Base-by-base conservation (phyloP, 352 stramenopile genomes). In the Blastocystis sp. region DNA sequence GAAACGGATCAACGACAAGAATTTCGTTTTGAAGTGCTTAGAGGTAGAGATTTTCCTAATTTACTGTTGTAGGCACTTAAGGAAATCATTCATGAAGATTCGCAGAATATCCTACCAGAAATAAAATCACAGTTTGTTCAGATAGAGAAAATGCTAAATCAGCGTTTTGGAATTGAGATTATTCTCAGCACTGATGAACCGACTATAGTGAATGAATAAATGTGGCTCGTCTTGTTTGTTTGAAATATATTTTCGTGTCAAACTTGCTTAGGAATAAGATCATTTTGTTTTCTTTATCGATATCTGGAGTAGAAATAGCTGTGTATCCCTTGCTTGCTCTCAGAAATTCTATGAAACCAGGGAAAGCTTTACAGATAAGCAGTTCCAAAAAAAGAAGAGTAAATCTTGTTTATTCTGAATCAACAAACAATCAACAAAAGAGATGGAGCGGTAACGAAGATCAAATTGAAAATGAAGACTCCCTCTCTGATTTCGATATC, bases 11-110 rank as follows among this genome's bases (percentile, higher is more conserved):
- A 81, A 81, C 55, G 16, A 53, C 20, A 62, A 3, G 26, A 81
- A 81, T 53, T 81, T 81, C 65, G 70, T 81, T 11, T 20, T 81
- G 1, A 63, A 65, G 20, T 81, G 70, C n/a, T 41, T 81, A 5
- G 70, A 81, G 34, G 70, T 81, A 63, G n/a, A n/a, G 3, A 64
- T 63, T 9, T 59, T n/a, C 50, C 13, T 5, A 26, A 30, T 50
- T 81, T 41, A 8, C 13, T 8, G 24, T 81, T 62, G 26, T 66
- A 81, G 70, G 53, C 70, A 16, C 65, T 81, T 6, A 81, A 81
- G 16, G 37, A 81, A n/a, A 81, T 81, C 39, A 24, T 81, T 65
- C 3, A 41, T 20, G 70, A 81, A 41, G 70, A 81, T 26, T 53
- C 70, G 8, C 6, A 62, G 24, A 20, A 26, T 66, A 45, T 81